A percentile compares a stretch with the other conserved stretches of the same genome.
Conservation (phyloP, 73 alveolate genomes). For the Stentor roeselii region DNA sequence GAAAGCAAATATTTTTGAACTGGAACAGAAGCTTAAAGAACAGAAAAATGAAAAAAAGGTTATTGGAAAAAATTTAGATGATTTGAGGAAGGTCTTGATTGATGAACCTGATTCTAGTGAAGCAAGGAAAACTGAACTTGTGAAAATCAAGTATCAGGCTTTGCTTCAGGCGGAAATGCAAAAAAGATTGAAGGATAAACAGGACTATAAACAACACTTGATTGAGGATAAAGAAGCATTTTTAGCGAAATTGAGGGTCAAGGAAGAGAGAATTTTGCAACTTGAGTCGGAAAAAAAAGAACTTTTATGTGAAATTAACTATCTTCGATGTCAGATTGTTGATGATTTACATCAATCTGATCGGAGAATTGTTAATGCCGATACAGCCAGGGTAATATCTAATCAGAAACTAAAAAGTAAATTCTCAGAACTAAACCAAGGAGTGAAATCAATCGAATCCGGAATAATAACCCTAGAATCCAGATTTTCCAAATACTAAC, state of each 20-base stretch:
- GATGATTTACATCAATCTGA: too few species aligned
- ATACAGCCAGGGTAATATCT: background rate
- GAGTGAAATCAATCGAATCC: background rate
- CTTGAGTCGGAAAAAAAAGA: background rate
- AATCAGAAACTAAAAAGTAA: background rate
- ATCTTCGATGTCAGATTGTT: background rate
- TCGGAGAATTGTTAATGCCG: background rate
- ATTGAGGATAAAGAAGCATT: slow-evolving; percentile 21
- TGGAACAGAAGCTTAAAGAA: background rate
- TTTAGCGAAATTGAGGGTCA: background rate
- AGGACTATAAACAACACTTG: background rate
- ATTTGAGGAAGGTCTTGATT: background rate
- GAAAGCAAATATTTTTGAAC: background rate
- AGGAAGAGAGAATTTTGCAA: background rate
- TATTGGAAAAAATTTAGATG: background rate
- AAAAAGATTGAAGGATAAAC: slow-evolving; percentile 17
- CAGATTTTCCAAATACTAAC: background rate
- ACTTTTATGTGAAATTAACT: background rate
- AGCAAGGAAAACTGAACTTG: slow-evolving; percentile 8
- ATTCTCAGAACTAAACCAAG: background rate
- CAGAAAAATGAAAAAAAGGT: slow-evolving; percentile 10
- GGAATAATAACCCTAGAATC: background rate
- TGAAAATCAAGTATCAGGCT: background rate
- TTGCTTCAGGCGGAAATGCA: background rate
- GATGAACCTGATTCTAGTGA: background rate